A percentile compares a stretch with the other conserved stretches of the same genome.
Evolutionary conservation across 768 basidiomycete genomes (phyloP).

Genomic region (Pholiota molesta): DNA sequence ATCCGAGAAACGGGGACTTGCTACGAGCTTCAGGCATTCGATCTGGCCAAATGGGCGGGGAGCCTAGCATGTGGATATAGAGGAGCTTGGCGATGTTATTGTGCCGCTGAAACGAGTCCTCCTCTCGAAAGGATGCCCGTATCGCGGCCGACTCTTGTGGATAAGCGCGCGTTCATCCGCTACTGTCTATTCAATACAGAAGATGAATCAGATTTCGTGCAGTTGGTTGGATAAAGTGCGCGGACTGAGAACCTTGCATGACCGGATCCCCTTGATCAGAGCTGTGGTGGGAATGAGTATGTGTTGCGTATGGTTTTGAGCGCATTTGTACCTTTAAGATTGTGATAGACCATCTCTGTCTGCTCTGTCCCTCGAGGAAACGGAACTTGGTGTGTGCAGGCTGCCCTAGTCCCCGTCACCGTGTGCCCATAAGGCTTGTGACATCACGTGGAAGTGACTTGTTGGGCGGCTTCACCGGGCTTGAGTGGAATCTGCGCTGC

Average conservation of each 20-base stretch:
- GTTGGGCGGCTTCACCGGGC: no score
- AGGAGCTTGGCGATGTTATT: slow-evolving; percentile 98
- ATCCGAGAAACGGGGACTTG: slow-evolving; percentile 93
- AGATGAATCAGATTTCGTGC: slow-evolving; percentile 21
- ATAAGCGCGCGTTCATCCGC: slow-evolving; percentile 98
- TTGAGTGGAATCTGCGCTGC: neutral
- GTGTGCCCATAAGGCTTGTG: neutral
- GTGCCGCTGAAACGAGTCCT: slow-evolving; percentile 93
- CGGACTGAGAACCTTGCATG: slow-evolving; percentile 73
- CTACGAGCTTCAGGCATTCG: slow-evolving; percentile 93
- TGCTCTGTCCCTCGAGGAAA: neutral
- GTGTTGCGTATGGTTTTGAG: neutral
- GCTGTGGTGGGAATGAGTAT: slow-evolving; percentile 51
- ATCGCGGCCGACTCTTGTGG: slow-evolving; percentile 98
- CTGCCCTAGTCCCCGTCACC: neutral
- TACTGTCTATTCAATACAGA: slow-evolving; percentile 68
- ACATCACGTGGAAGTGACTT: slow-evolving; percentile 1
- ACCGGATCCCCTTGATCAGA: slow-evolving; percentile 96
- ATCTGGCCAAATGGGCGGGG: slow-evolving; percentile 99
- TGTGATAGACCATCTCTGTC: slow-evolving; percentile 72
- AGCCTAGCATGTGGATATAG: slow-evolving; percentile 99
- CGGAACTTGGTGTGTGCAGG: slow-evolving; percentile 1
- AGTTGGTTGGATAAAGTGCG: slow-evolving; percentile 10
- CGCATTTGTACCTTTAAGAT: slow-evolving; percentile 71
- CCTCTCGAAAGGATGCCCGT: slow-evolving; percentile 94